Evolutionary conservation across 1,284 basidiomycete species (phyloP).

Genomic region (Kalmanozyma brasiliensis): DNA sequence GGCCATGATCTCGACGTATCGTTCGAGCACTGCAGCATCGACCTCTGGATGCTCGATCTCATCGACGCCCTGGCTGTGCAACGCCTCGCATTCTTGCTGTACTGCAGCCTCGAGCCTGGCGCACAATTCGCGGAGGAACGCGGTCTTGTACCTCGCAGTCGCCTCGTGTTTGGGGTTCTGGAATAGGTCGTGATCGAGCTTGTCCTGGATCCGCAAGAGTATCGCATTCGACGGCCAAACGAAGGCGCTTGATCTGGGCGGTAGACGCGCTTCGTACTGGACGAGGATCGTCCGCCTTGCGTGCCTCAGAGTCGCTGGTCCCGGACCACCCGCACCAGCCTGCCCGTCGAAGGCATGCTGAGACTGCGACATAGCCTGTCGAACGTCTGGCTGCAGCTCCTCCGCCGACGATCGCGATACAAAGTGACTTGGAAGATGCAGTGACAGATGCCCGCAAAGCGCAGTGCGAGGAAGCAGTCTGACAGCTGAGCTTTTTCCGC

Average conservation of each 20-base stretch:
- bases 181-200: constrained; percentile 36
- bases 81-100: constrained; percentile 20
- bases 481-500: constrained; percentile 10
- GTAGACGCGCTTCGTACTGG: constrained; percentile 46
- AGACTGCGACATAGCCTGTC: background rate
- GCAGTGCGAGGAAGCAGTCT: constrained; percentile 1
- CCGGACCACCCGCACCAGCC: constrained; percentile 7
- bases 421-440: no score
- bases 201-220: constrained; percentile 27
- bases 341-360: background rate
- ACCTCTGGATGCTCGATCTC: constrained; percentile 45
- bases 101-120: constrained; percentile 41
- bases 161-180: constrained; percentile 10
- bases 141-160: constrained; percentile 25
- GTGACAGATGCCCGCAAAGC: no score
- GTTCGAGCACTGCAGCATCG: constrained; percentile 37
- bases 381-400: background rate
- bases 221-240: constrained; percentile 29
- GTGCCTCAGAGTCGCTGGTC: constrained; percentile 26
- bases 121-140: constrained; percentile 42
- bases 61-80: constrained; percentile 22
- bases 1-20: constrained; percentile 37
- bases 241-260: constrained; percentile 31
- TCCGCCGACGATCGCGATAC: no score
- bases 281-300: constrained; percentile 29